Conservation (phyloP, 2,329 filamentous ascomycete species). For the Hypoxylon sp. region DNA sequence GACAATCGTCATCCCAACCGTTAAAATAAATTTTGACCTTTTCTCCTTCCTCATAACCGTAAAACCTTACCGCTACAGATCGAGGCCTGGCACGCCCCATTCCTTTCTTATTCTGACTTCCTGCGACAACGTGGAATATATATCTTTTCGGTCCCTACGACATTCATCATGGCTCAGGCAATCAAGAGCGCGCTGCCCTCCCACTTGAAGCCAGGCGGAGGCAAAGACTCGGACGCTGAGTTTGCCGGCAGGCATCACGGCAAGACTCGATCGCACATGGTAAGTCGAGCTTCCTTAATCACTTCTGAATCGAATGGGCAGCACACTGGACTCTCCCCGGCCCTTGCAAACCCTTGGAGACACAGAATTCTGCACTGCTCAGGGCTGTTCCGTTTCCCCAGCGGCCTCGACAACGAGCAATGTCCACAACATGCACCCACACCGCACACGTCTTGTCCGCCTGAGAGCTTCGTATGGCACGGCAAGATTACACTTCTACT, state of each 20-base stretch:
- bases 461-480: constrained; percentile 30
- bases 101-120: neutral
- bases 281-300: constrained; percentile 64
- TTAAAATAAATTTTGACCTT: constrained; percentile 47
- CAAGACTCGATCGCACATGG: constrained; percentile 89
- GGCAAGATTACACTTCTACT: constrained; percentile 25
- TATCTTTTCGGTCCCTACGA: constrained; percentile 13
- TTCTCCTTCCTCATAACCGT: constrained; percentile 39
- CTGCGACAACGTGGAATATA: neutral
- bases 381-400: constrained; percentile 11
- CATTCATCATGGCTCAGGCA: constrained; percentile 74
- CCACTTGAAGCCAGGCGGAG: constrained; percentile 79
- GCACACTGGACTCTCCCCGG: neutral
- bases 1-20: constrained; percentile 43
- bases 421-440: neutral
- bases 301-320: neutral
- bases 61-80: neutral
- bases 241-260: constrained; percentile 80
- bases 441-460: constrained; percentile 14
- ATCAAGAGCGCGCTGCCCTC: constrained; percentile 84
- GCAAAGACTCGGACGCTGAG: constrained; percentile 62
- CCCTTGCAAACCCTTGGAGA: neutral
- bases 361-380: neutral
- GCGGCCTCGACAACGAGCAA: constrained; percentile 9
- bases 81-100: neutral